A percentile compares a stretch with the other conserved stretches of the same genome.
Evolutionary conservation across 495 filamentous ascomycete genomes (phyloP).

Genomic region (Podospora appendiculata): DNA sequence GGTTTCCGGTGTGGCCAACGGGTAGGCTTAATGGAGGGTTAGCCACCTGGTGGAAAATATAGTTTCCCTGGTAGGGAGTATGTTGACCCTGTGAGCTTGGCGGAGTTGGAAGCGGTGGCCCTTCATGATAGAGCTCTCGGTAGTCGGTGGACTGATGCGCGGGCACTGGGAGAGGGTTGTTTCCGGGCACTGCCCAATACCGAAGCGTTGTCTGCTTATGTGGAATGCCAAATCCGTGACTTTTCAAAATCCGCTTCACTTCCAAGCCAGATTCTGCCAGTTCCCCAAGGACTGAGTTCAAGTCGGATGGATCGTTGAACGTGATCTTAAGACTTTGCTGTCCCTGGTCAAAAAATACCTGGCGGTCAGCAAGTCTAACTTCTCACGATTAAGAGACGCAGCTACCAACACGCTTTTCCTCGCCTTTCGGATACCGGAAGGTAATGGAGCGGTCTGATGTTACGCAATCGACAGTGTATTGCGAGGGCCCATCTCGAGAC

Average conservation of each 20-base stretch:
- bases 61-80: neutral
- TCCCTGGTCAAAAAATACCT: neutral
- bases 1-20: neutral
- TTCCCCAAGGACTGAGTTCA: slow-evolving; percentile 8
- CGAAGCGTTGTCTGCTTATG: neutral
- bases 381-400: neutral
- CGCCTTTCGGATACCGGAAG: slow-evolving; percentile 10
- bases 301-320: slow-evolving; percentile 8
- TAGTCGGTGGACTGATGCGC: neutral
- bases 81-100: slow-evolving; percentile 1
- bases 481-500: neutral
- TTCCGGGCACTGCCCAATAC: neutral
- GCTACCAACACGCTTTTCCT: neutral
- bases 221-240: neutral
- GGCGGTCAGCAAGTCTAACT: neutral
- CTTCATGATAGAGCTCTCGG: neutral
- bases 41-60: neutral
- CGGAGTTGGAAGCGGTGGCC: neutral
- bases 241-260: neutral
- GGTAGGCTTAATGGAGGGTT: slow-evolving; percentile 11
- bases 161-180: no score
- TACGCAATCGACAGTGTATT: slow-evolving; percentile 4
- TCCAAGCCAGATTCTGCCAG: slow-evolving; percentile 5
- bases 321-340: slow-evolving; percentile 7
- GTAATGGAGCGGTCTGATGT: slow-evolving; percentile 5